Conservation (phyloP, 495 filamentous ascomycete species). For the Aspergillus heteromorphus region DNA sequence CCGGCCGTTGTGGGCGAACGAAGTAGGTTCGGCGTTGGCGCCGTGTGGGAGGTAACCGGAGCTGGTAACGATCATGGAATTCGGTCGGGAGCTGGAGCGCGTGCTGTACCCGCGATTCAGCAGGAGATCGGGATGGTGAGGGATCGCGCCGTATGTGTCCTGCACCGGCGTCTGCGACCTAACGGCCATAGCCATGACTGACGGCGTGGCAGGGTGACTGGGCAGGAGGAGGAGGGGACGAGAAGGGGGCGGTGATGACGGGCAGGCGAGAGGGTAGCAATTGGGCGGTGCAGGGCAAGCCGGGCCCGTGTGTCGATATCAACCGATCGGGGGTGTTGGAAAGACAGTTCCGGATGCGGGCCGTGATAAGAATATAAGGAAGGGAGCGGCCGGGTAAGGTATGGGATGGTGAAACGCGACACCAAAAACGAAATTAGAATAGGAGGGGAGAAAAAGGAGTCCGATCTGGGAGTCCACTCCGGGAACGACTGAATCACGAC, state of each 20-base stretch:
- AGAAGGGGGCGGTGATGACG: slow-evolving; percentile 1
- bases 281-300: slow-evolving; percentile 14
- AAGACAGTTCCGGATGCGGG: slow-evolving; percentile 5
- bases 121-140: slow-evolving; percentile 25
- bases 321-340: not conserved
- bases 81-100: slow-evolving; percentile 33
- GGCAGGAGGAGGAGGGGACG: slow-evolving; percentile 3
- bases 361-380: slow-evolving; percentile 6
- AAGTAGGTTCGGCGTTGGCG: slow-evolving; percentile 34
- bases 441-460: slow-evolving; percentile 1
- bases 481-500: slow-evolving; percentile 2
- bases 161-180: slow-evolving; percentile 42
- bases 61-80: slow-evolving; percentile 32
- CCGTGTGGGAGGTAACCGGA: slow-evolving; percentile 36
- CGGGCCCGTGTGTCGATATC: slow-evolving; percentile 15
- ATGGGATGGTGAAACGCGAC: not conserved
- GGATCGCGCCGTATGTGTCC: slow-evolving; percentile 31
- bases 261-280: not conserved
- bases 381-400: not conserved
- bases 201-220: slow-evolving; percentile 17
- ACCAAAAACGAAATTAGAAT: not conserved
- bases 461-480: not conserved
- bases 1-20: slow-evolving; percentile 41
- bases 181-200: slow-evolving; percentile 37
- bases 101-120: slow-evolving; percentile 28